Evolutionary conservation across 2,329 filamentous ascomycete species (phyloP).

Genomic region (Aspergillus pseudoterreus): DNA sequence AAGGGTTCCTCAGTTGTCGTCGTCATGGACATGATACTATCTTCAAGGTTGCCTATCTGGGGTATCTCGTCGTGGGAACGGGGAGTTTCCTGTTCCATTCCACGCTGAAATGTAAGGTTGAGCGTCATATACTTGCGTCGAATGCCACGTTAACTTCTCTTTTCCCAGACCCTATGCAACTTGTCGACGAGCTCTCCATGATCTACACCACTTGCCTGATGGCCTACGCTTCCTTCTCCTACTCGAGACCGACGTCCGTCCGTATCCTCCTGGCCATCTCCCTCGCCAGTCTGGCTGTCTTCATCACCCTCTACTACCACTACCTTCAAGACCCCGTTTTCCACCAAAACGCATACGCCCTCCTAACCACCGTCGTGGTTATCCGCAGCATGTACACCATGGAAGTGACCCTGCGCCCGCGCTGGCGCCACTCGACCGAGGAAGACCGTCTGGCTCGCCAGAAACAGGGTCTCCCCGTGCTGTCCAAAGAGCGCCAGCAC

Average conservation of each 20-base stretch:
- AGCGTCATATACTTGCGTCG: background rate
- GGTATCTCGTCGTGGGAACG: conserved; percentile 58
- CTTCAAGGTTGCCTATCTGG: conserved; percentile 65
- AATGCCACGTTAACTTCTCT: conserved; percentile 17
- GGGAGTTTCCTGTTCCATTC: conserved; percentile 63
- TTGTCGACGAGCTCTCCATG: conserved; percentile 68
- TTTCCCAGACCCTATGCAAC: conserved; percentile 62
- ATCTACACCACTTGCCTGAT: conserved; percentile 70
- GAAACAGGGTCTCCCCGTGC: conserved; percentile 33
- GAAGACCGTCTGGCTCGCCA: conserved; percentile 41
- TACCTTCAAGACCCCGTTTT: conserved; percentile 77
- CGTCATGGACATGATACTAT: conserved; percentile 70
- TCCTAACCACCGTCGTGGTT: conserved; percentile 67
- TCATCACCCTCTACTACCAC: conserved; percentile 78
- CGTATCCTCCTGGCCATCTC: conserved; percentile 55
- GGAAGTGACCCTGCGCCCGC: conserved; percentile 62
- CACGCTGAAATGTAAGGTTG: conserved; percentile 56
- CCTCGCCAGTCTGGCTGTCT: conserved; percentile 55
- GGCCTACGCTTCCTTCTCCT: conserved; percentile 72
- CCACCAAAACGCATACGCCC: conserved; percentile 74
- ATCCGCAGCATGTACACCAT: conserved; percentile 74
- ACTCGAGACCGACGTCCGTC: conserved; percentile 54
- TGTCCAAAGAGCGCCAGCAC: conserved; percentile 43
- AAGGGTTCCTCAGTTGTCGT: conserved; percentile 70
- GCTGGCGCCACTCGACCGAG: conserved; percentile 48